Conservation (phyloP, 1,284 basidiomycete genomes). For the Tilletia indica region DNA sequence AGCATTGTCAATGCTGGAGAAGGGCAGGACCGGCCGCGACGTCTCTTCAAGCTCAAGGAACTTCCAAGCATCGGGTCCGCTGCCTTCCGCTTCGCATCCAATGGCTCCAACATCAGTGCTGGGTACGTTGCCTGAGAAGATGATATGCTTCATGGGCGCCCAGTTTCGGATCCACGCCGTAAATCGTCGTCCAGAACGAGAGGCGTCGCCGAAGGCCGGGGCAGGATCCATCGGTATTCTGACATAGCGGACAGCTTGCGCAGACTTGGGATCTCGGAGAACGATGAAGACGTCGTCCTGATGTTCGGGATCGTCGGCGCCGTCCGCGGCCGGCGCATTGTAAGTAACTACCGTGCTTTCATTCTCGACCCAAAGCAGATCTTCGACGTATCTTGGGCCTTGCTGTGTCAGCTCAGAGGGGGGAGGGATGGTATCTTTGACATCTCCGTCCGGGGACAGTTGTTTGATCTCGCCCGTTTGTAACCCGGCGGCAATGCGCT, state of each 20-base stretch:
- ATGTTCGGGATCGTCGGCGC: constrained; percentile 56
- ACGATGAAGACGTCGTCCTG: constrained; percentile 66
- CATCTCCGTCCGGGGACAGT: constrained; percentile 65
- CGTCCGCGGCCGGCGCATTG: constrained; percentile 52
- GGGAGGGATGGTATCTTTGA: constrained; percentile 65
- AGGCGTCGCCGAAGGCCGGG: constrained; percentile 63
- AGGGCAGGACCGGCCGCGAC: constrained; percentile 67
- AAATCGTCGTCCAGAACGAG: constrained; percentile 64
- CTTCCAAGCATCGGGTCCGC: constrained; percentile 64
- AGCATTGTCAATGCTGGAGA: constrained; percentile 64
- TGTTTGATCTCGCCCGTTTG: constrained; percentile 71
- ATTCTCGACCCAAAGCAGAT: constrained; percentile 69
- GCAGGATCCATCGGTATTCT: constrained; percentile 61
- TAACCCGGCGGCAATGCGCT: constrained; percentile 75
- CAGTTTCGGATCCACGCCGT: constrained; percentile 65
- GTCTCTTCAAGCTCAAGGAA: constrained; percentile 74
- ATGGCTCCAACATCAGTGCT: constrained; percentile 75
- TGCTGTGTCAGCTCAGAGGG: constrained; percentile 60
- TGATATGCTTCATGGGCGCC: constrained; percentile 65
- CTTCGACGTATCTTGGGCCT: constrained; percentile 61
- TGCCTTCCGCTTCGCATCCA: constrained; percentile 57
- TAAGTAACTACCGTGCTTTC: constrained; percentile 72
- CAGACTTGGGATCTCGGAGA: constrained; percentile 66
- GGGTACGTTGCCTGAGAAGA: constrained; percentile 70
- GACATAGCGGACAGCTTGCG: constrained; percentile 60